Conservation (phyloP, 176 grass and related monocot species). For the Phoenix dactylifera region DNA sequence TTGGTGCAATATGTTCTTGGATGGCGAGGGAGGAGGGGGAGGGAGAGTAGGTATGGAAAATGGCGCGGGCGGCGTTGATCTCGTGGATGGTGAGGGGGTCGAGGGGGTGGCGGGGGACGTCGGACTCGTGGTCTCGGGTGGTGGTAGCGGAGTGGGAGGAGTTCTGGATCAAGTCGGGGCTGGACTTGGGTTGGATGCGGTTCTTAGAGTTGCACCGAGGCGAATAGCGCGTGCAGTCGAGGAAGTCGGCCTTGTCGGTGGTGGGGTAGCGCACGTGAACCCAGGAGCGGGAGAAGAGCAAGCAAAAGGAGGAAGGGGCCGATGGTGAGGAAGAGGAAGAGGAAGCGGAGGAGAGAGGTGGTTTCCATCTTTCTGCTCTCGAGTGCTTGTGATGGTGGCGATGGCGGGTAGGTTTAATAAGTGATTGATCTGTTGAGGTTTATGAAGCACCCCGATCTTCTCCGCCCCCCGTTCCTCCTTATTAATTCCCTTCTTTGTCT, state of each 20-base stretch:
- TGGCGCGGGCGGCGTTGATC: conserved; percentile 44
- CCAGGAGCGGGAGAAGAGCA: conserved; percentile 37
- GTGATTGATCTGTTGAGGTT: too few species aligned
- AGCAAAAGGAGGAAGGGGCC: conserved; percentile 28
- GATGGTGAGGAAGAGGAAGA: conserved; percentile 30
- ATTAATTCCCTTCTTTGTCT: too few species aligned
- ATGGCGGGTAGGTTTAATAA: too few species aligned
- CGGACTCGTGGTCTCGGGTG: conserved; percentile 23
- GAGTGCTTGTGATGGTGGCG: too few species aligned
- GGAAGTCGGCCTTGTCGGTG: not conserved
- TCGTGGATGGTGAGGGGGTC: conserved; percentile 64
- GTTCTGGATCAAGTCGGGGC: conserved; percentile 13
- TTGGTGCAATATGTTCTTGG: too few species aligned
- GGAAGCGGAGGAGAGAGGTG: conserved; percentile 41
- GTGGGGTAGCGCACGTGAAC: conserved; percentile 23
- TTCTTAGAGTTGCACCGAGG: conserved; percentile 7
- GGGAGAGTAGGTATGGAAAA: conserved; percentile 39
- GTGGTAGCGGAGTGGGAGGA: not conserved
- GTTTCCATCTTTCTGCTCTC: conserved; percentile 17
- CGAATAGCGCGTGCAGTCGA: conserved; percentile 31
- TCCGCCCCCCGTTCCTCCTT: too few species aligned
- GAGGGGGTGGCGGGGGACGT: conserved; percentile 47
- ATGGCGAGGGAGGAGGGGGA: conserved; percentile 32
- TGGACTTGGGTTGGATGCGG: conserved; percentile 7
- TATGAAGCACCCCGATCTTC: too few species aligned